These are phyloP conservation scores for Ziziphus jujuba DNA, from an alignment of 306 rosid species.

Conservation along the genomic window DNA sequence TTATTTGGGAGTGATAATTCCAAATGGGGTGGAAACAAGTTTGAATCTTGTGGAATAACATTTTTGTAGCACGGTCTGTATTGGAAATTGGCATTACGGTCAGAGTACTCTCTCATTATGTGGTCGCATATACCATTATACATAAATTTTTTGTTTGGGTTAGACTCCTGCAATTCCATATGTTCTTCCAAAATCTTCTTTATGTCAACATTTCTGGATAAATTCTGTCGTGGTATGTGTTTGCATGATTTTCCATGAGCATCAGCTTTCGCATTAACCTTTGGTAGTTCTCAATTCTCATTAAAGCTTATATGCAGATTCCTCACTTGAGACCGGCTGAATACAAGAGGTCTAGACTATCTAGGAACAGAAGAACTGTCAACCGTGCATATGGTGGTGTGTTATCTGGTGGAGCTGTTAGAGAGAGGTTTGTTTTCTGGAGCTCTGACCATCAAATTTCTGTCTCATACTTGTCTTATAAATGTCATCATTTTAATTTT, in stretches of 20 bases:
- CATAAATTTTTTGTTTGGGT: not conserved
- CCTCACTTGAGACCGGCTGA: constrained; percentile 78
- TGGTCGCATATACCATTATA: not conserved
- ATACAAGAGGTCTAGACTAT: constrained; percentile 68
- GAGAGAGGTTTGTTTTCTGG: constrained; percentile 61
- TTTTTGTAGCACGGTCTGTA: no score
- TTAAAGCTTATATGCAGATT: constrained; percentile 42
- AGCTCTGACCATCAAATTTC: no score
- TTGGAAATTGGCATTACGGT: no score
- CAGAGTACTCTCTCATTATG: not conserved
- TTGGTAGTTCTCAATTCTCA: not conserved
- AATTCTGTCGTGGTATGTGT: no score
- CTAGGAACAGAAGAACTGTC: constrained; percentile 75
- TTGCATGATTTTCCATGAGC: no score
- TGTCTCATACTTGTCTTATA: not conserved
- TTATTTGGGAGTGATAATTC: no score
- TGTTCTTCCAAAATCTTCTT: not conserved
- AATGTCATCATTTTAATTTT: not conserved
- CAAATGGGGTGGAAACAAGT: no score
- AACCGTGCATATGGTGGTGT: constrained; percentile 79
- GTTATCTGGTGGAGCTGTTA: constrained; percentile 68
- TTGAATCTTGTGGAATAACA: no score
- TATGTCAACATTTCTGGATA: not conserved
- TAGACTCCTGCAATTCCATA: not conserved
- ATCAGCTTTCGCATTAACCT: not conserved